Conservation (phyloP, 305 asterid genomes). For the Solanum hybrid region DNA sequence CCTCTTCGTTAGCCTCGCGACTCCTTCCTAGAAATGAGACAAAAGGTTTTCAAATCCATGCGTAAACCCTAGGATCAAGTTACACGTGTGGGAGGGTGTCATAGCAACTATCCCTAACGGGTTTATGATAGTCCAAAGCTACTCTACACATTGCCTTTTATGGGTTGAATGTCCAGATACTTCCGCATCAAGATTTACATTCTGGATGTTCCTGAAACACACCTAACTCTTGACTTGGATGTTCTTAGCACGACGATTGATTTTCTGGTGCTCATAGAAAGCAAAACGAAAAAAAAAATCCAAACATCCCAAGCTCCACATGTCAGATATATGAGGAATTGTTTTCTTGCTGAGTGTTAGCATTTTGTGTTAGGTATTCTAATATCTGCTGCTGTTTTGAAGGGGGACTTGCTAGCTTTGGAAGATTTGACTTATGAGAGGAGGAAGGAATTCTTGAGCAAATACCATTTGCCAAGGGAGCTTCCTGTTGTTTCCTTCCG, state of each 20-base stretch:
- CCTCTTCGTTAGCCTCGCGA: not conserved
- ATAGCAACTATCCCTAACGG: not conserved
- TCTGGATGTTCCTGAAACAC: not conserved
- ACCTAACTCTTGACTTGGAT: not conserved
- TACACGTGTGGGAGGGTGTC: not conserved
- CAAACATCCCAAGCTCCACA: not conserved
- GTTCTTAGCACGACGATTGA: not conserved
- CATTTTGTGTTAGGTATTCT: not conserved
- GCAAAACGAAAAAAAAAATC: too few species aligned
- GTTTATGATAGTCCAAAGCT: not conserved
- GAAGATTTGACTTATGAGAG: constrained; percentile 82
- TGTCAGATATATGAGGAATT: not conserved
- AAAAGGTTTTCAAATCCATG: not conserved
- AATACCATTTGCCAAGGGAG: constrained; percentile 58
- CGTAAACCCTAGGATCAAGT: not conserved
- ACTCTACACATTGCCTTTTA: not conserved
- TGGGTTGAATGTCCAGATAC: not conserved
- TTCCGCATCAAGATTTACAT: not conserved
- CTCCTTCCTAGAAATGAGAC: not conserved
- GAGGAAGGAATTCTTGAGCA: constrained; percentile 63
- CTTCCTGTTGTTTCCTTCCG: constrained; percentile 79
- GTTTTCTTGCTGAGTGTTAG: not conserved
- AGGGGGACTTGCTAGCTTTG: constrained; percentile 94
- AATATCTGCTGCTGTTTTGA: constrained; percentile 16
- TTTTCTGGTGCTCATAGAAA: not conserved